Base-by-base conservation (phyloP, 129 eudicot genomes). In the Kitagawia praeruptora region DNA sequence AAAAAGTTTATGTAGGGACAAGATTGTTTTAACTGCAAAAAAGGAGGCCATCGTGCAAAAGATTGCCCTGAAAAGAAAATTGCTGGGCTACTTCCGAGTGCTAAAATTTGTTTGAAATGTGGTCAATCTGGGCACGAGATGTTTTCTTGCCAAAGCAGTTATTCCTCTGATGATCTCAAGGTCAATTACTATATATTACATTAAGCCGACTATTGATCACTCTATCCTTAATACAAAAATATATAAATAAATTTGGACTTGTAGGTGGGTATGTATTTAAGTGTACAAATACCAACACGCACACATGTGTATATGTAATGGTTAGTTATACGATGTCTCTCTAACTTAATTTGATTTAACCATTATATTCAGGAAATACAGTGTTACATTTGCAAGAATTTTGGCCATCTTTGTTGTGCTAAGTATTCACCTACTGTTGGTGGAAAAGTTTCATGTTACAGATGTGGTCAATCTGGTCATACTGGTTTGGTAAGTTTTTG, bases 391-490 rank as follows among this genome's bases (percentile, higher is more conserved):
- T 96, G 99, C 90, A 85, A 87, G 86, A 76, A 82, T 56, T 87
- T 85, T 83, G 99, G 99, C 48, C 99, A 96, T 88, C 91, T 96
- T 75, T 92, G 98, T 81, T 96, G 99, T 82, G 86, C 76, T 34
- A 75, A 82, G 56, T 86, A 87, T 78, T 67, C 75, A 53, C 88
- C 79, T 82, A 81, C 75, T 75, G 85, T 82, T 74, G 91, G 84
- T 38, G 79, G 75, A 71, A 92, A 86, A 81, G 75, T 86, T 79
- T 88, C 99, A 51, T 96, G 99, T 84, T 96, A 95, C 80, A 90
- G 91, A 88, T 96, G 99, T 87, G 99, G 99, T 76, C 93, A 77
- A 74, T 82, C 83, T 58, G 97, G 98, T 37, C 99, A 96, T 83
- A 85, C 88, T 83, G 99, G 99, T 78, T 83, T 86, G 96, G 99